Base-by-base conservation (phyloP, 352 stramenopile species). In the Phytopythium sindhum region DNA sequence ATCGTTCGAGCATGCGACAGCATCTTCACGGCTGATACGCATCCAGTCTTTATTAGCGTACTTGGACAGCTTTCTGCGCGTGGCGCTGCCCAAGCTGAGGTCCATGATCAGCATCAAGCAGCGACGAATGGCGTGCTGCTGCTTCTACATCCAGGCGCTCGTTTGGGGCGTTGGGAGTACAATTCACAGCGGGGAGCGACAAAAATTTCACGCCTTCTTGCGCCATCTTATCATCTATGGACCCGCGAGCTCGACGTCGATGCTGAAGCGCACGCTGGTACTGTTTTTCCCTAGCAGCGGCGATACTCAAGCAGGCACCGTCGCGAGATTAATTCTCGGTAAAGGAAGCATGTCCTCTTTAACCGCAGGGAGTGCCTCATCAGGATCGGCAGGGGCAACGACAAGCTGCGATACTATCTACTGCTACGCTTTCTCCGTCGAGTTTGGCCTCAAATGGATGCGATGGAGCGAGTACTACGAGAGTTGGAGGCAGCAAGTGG, bases 361-460 rank as follows among this genome's bases (percentile, higher is more conserved):
- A 47, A 17, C 9, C 11, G 41, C 17, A 47, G 41, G 15, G 17
- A 21, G 17, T 23, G 11, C 53, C 3, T 28, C 44, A 8, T 42
- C 61, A 1, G 63, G 28, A 0, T 61, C 54, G 37, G 23, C 63
- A 51, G 37, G 26, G 19, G 28, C 54, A 21, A 26, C 47, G 14
- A 9, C 58, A 57, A 42, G 15, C 17, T 78, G 75, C 33, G 77
- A 86, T 51, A 81, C 74, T 15, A 68, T 94, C 51, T 92, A 92
- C 58, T 73, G 68, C 31, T 94, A 82, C 45, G 75, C 69, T 0
- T 90, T 92, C 61, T 90, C 78, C 0, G 59, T 89, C 24, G 85
- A 89, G 14, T 87, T 81, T 52, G 85, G 85, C 4, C 74, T 82
- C 14, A 94, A 91, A 62, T 92, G 83, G 85, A 66, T 90, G 50